These are phyloP conservation scores for Syncephalastrum contaminatum DNA, from an alignment of 371 early-diverging fungal genomes.

Conservation along the genomic window DNA sequence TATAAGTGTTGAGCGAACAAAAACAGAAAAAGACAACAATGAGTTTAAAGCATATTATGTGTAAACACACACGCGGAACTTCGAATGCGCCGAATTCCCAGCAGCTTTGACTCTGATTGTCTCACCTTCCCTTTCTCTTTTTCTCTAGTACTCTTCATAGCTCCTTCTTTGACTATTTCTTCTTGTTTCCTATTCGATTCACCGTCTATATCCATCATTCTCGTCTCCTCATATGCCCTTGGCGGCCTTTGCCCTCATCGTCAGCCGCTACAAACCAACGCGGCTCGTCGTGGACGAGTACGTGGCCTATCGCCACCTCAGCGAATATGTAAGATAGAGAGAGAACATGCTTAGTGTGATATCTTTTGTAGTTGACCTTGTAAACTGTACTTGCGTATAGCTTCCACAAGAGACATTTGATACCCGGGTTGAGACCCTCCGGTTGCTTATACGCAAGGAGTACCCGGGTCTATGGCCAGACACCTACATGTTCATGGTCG, in stretches of 20 bases:
- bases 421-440: constrained; percentile 19
- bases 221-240: constrained; percentile 14
- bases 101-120: background rate
- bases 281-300: constrained; percentile 8
- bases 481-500: constrained; percentile 30
- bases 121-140: background rate
- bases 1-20: constrained; percentile 12
- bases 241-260: constrained; percentile 18
- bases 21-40: constrained; percentile 9
- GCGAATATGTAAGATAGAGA: constrained; percentile 17
- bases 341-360: background rate
- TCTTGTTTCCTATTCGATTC: background rate
- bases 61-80: no score
- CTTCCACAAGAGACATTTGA: constrained; percentile 31
- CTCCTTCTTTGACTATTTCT: background rate
- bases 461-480: constrained; percentile 39
- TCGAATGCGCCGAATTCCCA: no score
- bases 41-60: no score
- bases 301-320: constrained; percentile 16
- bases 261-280: constrained; percentile 12
- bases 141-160: background rate
- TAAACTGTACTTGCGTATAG: constrained; percentile 6
- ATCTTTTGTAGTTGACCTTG: background rate
- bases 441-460: constrained; percentile 19
- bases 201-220: no score